Conservation (phyloP, 148 eudicot genomes). For the Fagopyrum tataricum region DNA sequence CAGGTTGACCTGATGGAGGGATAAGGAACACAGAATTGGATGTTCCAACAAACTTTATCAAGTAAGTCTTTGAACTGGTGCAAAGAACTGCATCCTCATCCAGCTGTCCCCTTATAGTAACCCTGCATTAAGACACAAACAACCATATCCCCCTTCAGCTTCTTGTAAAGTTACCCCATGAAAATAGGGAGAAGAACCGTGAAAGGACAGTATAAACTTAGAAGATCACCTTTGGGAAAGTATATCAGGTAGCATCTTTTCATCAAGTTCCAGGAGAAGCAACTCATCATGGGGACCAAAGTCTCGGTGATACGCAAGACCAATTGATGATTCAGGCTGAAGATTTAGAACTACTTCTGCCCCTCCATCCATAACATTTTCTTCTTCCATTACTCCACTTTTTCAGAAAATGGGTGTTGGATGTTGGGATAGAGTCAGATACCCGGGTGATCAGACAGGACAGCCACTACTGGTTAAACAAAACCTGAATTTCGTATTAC, state of each 20-base stretch:
- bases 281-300: constrained; percentile 84
- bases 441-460: neutral
- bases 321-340: constrained; percentile 52
- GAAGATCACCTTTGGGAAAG: constrained; percentile 49
- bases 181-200: neutral
- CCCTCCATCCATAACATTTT: constrained; percentile 28
- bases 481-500: neutral
- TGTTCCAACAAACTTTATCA: constrained; percentile 77
- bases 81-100: constrained; percentile 92
- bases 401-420: neutral
- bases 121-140: constrained; percentile 29
- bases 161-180: neutral
- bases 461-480: neutral
- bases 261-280: constrained; percentile 81
- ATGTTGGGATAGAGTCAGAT: neutral
- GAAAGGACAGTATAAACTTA: neutral
- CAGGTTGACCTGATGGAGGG: constrained; percentile 49
- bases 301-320: constrained; percentile 62
- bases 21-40: constrained; percentile 81
- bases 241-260: constrained; percentile 82
- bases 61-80: constrained; percentile 74
- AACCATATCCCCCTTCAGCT: neutral
- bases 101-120: constrained; percentile 70
- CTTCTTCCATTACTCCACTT: constrained; percentile 22
- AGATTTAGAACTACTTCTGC: constrained; percentile 62